A percentile compares a stretch with the other conserved stretches of the same genome.
phyloP scores from a whole-genome alignment of 495 filamentous ascomycete genomes.

The Aspergillus ellipticus region DNA sequence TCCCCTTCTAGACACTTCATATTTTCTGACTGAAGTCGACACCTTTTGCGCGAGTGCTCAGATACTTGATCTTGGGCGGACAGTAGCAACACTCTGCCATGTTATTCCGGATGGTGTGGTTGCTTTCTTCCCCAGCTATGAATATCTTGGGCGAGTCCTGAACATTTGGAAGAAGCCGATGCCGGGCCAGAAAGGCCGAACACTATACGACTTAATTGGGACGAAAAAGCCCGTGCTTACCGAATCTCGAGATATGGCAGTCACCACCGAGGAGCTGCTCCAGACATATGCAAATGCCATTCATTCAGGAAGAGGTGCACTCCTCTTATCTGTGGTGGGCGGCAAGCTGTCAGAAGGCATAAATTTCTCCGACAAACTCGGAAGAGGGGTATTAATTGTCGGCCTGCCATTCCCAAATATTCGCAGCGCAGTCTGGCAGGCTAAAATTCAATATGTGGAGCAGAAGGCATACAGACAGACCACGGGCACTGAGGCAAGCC shows the following conservation, averaged over 20 bases:
- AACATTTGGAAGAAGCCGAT: conserved; percentile 57
- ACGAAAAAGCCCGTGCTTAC: conserved; percentile 63
- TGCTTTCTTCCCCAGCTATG: conserved; percentile 95
- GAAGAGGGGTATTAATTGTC: conserved; percentile 82
- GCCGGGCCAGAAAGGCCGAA: conserved; percentile 25
- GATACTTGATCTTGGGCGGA: conserved; percentile 72
- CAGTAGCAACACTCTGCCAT: conserved; percentile 65
- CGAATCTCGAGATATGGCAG: conserved; percentile 53
- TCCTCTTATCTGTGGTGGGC: conserved; percentile 91
- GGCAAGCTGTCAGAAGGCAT: conserved; percentile 96
- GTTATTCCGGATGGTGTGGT: conserved; percentile 86
- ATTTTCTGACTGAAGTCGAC: not conserved
- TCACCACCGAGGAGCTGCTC: conserved; percentile 61
- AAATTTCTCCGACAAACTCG: conserved; percentile 92
- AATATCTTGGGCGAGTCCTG: conserved; percentile 75
- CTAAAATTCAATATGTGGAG: conserved; percentile 84
- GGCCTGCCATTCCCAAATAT: conserved; percentile 93
- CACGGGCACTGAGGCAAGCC: conserved; percentile 30
- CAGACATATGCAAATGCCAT: conserved; percentile 68
- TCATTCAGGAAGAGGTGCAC: conserved; percentile 61
- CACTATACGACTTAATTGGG: conserved; percentile 37
- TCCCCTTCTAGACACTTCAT: not conserved
- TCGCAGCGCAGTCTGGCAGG: conserved; percentile 85
- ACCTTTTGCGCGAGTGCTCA: conserved; percentile 24
- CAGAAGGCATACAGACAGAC: conserved; percentile 52